These are phyloP conservation scores for Mycosarcoma mackinlayi DNA, from an alignment of 1,284 basidiomycete genomes.

Conservation along the genomic window DNA sequence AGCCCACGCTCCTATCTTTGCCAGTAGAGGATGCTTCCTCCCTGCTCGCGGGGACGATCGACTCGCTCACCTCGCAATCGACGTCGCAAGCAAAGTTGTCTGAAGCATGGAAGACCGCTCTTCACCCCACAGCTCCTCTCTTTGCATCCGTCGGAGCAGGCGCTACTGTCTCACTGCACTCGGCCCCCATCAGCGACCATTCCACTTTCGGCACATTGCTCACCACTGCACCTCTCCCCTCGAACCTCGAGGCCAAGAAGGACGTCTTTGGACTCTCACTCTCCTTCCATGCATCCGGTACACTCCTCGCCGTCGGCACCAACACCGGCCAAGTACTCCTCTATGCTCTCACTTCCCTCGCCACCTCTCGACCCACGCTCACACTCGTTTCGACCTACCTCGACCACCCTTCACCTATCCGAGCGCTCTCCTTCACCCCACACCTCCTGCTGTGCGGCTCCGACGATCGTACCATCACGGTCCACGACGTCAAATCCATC, in stretches of 20 bases:
- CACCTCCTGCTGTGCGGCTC: constrained; percentile 30
- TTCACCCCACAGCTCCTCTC: constrained; percentile 19
- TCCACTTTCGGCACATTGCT: constrained; percentile 12
- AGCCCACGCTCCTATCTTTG: constrained; percentile 12
- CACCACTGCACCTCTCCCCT: neutral
- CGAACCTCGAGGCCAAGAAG: constrained; percentile 4
- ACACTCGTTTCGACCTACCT: constrained; percentile 12
- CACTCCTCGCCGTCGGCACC: constrained; percentile 21
- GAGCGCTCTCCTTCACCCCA: constrained; percentile 21
- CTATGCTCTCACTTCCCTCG: constrained; percentile 14
- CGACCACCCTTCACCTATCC: constrained; percentile 40
- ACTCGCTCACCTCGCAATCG: constrained; percentile 10
- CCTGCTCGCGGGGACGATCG: constrained; percentile 9
- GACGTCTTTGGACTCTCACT: constrained; percentile 38
- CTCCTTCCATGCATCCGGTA: constrained; percentile 18
- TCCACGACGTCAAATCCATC: constrained; percentile 36
- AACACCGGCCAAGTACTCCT: constrained; percentile 32
- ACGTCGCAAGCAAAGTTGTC: constrained; percentile 17
- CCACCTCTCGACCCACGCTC: neutral
- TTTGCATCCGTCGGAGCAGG: constrained; percentile 39
- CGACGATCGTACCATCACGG: constrained; percentile 38
- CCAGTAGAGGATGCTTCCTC: constrained; percentile 14
- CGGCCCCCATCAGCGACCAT: neutral
- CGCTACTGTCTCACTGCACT: constrained; percentile 23
- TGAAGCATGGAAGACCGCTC: constrained; percentile 37